Conservation (phyloP, 2,329 filamentous ascomycete species). For the Calonectria pauciramosa region DNA sequence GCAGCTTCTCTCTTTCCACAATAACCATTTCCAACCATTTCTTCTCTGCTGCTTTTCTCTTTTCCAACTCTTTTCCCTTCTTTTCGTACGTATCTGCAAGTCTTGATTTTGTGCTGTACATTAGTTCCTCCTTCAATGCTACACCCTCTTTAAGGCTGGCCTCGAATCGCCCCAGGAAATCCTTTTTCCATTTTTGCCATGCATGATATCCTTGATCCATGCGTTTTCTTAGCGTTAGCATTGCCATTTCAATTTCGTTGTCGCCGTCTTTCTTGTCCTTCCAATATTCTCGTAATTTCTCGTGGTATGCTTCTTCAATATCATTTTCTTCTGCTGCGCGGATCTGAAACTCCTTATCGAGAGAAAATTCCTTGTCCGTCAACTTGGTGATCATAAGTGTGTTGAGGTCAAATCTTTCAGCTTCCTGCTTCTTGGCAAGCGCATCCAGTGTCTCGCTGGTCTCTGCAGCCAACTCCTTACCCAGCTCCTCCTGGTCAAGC, state of each 20-base stretch:
- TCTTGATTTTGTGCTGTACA: conserved; percentile 54
- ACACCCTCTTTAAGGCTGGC: conserved; percentile 55
- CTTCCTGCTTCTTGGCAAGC: conserved; percentile 50
- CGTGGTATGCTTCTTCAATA: conserved; percentile 60
- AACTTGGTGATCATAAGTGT: conserved; percentile 47
- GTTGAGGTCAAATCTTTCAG: conserved; percentile 49
- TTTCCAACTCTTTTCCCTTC: conserved; percentile 49
- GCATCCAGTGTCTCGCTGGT: conserved; percentile 43
- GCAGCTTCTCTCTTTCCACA: conserved; percentile 58
- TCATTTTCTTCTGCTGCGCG: conserved; percentile 57
- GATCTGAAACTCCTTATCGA: conserved; percentile 57
- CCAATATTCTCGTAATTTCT: conserved; percentile 56
- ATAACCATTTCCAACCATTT: conserved; percentile 62
- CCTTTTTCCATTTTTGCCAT: conserved; percentile 58
- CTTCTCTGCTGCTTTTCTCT: conserved; percentile 57
- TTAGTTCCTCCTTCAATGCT: conserved; percentile 57
- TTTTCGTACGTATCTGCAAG: conserved; percentile 47
- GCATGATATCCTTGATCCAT: conserved; percentile 58
- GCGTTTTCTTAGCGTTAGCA: conserved; percentile 52
- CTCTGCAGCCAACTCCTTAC: conserved; percentile 42
- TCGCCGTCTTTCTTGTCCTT: conserved; percentile 50
- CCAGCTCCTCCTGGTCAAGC: conserved; percentile 55
- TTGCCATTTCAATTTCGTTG: conserved; percentile 48
- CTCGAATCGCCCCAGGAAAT: conserved; percentile 55
- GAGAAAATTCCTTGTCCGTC: conserved; percentile 48